A percentile compares a stretch with the other conserved stretches of the same genome.
phyloP scores from a whole-genome alignment of 345 rosid genomes.

The Corchorus capsularis region DNA sequence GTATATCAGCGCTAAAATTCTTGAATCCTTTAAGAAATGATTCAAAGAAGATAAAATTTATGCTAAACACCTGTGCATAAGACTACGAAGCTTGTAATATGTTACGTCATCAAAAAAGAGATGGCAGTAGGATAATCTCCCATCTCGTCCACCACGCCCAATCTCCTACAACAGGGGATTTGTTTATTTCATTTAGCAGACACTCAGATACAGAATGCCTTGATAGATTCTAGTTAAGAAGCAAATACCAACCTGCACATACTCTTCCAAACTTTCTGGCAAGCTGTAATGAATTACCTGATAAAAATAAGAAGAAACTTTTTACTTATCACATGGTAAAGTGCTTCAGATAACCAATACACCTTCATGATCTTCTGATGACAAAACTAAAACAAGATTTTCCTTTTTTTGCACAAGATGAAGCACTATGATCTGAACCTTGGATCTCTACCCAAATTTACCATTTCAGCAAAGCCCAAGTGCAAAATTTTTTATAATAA shows the following conservation, averaged over 20 bases:
- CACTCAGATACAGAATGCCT: conserved; percentile 18
- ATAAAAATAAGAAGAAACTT: conserved; percentile 28
- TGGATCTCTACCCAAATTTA: not conserved
- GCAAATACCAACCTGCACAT: conserved; percentile 73
- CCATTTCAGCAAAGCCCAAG: not conserved
- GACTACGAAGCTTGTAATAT: conserved; percentile 89
- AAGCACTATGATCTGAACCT: not conserved
- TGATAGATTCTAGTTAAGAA: conserved; percentile 19
- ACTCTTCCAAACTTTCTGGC: conserved; percentile 99
- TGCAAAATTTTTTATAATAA: conserved; percentile 6
- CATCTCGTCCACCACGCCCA: conserved; percentile 98
- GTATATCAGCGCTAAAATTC: conserved; percentile 20
- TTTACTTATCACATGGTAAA: conserved; percentile 2
- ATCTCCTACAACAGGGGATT: conserved; percentile 56
- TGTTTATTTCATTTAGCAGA: conserved; percentile 23
- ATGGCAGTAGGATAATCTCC: conserved; percentile 82
- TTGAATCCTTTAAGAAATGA: conserved; percentile 18
- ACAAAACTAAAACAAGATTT: not conserved
- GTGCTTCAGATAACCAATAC: not conserved
- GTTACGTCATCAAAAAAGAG: conserved; percentile 74
- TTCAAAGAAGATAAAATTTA: not conserved
- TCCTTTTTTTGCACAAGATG: not conserved
- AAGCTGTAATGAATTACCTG: conserved; percentile 92
- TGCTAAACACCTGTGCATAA: conserved; percentile 68
- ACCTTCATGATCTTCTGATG: not conserved